Evolutionary conservation across 106 monocot genomes (phyloP).

Genomic region (Apostasia ramifera): DNA sequence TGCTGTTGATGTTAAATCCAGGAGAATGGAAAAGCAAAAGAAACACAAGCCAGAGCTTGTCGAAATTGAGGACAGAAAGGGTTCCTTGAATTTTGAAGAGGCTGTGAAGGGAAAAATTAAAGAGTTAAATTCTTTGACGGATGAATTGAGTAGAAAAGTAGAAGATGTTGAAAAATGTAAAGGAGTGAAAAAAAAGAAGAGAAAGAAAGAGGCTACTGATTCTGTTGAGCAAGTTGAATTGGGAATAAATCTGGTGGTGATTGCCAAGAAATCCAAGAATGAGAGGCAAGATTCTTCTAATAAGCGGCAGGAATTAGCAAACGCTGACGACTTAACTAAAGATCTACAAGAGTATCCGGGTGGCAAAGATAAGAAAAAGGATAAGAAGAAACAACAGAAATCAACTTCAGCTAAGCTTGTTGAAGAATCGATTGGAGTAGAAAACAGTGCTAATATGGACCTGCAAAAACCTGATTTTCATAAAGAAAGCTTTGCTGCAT

Average conservation of each 20-base stretch:
- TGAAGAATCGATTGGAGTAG: conserved; percentile 2
- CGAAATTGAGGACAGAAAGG: conserved; percentile 5
- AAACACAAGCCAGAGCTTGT: conserved; percentile 18
- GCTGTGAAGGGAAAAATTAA: conserved; percentile 20
- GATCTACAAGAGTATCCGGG: background rate
- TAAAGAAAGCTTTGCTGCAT: conserved; percentile 8
- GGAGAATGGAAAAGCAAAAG: conserved; percentile 24
- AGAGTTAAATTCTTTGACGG: conserved; percentile 9
- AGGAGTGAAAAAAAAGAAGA: conserved; percentile 25
- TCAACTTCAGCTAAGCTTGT: conserved; percentile 9
- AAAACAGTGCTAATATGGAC: conserved; percentile 2
- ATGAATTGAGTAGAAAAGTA: background rate
- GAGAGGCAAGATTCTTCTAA: background rate
- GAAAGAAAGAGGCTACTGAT: conserved; percentile 9
- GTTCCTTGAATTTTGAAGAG: conserved; percentile 6
- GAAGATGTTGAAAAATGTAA: conserved; percentile 9
- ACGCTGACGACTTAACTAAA: background rate
- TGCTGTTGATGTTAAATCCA: conserved; percentile 1
- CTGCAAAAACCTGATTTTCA: conserved; percentile 1
- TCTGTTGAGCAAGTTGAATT: background rate
- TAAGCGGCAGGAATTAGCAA: background rate
- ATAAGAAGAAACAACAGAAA: conserved; percentile 18
- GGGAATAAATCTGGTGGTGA: background rate
- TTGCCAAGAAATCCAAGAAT: background rate
- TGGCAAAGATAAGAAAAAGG: conserved; percentile 17